Conservation (phyloP, 495 filamentous ascomycete genomes). For the Cercophora newfieldiana region DNA sequence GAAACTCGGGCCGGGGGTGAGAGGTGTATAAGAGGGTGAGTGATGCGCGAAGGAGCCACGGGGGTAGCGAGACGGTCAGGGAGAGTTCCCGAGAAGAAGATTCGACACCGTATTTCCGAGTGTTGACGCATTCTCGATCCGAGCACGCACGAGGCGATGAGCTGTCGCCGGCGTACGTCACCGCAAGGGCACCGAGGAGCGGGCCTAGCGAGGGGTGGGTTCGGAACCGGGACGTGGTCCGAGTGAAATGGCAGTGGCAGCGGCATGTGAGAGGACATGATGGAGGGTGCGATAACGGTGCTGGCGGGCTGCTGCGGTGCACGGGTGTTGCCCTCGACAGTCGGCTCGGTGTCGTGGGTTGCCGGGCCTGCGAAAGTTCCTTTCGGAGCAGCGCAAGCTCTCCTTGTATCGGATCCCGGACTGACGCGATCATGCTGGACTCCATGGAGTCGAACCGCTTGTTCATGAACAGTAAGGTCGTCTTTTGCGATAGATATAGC, state of each 20-base stretch:
- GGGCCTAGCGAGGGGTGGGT: background rate
- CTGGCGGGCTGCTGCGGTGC: no score
- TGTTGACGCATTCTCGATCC: background rate
- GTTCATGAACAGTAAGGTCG: background rate
- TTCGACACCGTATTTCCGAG: no score
- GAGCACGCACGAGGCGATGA: no score
- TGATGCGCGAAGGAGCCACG: background rate
- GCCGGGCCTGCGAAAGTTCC: background rate
- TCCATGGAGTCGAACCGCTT: background rate
- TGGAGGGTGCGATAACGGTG: no score
- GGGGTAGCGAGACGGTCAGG: background rate
- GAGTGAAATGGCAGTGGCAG: background rate
- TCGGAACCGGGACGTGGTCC: background rate
- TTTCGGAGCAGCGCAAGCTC: background rate
- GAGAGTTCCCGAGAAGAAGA: no score
- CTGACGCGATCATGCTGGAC: background rate
- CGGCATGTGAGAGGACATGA: background rate
- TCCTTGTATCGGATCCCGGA: background rate
- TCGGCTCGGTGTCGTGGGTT: background rate
- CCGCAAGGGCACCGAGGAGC: background rate
- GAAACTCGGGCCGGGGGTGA: background rate
- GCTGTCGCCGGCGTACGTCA: background rate
- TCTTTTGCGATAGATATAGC: background rate
- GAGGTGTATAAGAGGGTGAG: background rate
- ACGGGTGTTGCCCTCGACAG: no score